phyloP scores from a whole-genome alignment of 192 early-diverging fungal genomes.

The Coemansia sp. region DNA sequence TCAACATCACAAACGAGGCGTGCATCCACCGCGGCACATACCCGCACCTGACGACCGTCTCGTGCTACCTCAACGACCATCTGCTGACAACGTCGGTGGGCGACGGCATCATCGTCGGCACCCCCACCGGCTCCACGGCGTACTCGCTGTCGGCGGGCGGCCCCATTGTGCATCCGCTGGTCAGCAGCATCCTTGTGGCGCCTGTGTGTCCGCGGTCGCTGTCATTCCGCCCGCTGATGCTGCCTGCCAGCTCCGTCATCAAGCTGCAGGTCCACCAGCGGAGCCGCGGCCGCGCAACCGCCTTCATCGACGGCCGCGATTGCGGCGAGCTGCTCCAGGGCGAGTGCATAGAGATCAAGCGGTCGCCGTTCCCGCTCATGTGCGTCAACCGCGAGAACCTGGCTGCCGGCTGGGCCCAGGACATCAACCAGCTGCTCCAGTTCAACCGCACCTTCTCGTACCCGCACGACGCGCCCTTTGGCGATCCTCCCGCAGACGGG shows the following conservation, averaged over 20 bases:
- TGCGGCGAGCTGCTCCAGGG: constrained; percentile 68
- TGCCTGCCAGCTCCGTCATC: constrained; percentile 71
- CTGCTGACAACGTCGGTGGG: constrained; percentile 81
- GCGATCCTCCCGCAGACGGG: constrained; percentile 6
- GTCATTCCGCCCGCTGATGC: constrained; percentile 79
- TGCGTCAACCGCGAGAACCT: constrained; percentile 71
- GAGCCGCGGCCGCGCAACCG: constrained; percentile 68
- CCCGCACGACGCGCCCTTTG: constrained; percentile 45
- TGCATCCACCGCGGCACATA: constrained; percentile 83
- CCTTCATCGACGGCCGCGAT: constrained; percentile 78
- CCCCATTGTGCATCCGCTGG: constrained; percentile 79
- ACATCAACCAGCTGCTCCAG: constrained; percentile 83
- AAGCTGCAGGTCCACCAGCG: constrained; percentile 60
- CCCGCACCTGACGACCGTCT: constrained; percentile 79
- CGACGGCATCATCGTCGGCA: constrained; percentile 71
- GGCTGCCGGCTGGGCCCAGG: constrained; percentile 75
- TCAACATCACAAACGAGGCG: constrained; percentile 86
- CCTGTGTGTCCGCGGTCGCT: constrained; percentile 85
- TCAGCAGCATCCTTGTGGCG: constrained; percentile 72
- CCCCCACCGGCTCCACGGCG: constrained; percentile 92
- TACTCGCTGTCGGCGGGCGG: constrained; percentile 87
- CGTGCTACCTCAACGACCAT: constrained; percentile 80
- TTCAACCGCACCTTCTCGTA: constrained; percentile 76
- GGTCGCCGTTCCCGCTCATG: constrained; percentile 77
- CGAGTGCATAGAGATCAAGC: constrained; percentile 58